Base-by-base conservation (phyloP, 176 grass and related monocot species). In the Tuctoria greenei region DNA sequence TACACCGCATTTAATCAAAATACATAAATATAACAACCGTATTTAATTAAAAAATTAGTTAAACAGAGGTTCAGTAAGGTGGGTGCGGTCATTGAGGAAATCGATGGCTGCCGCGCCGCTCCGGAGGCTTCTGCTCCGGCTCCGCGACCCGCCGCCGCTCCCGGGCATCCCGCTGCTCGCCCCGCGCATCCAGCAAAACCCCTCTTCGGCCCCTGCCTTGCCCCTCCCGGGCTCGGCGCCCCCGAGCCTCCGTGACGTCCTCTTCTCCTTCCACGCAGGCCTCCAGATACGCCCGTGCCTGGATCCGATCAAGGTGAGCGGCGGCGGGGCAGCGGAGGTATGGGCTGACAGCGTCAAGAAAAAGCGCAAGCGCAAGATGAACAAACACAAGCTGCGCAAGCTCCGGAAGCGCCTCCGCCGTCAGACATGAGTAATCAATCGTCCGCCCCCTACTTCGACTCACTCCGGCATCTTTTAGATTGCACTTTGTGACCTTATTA, bases 271-370 rank as follows among this genome's bases (percentile, higher is more conserved):
- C 84, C 86, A 76, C 59, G 73, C 84, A 31, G 81, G 64, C 11
- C 38, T 75, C 31, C 71, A 88, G 38, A 55, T 61, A 52, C 49
- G 52, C 81, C 82, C 73, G 18, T 84, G 75, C 31, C 77, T 82
- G 17, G 75, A 71, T 41, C 86, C 61, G 55, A 42, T 17, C 35
- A 47, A 18, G 1, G 70, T 16, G 15, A 38, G 27, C 17, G 83
- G 82, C 5, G 83, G 82, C 5, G 77, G 31, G 0, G 64, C 8
- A 6, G 20, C 78, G 24, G 81, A 83, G 67, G 79, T 97, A 77
- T 89, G 94, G 86, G 94, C 94, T 4, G 94, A 97, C 70, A 97
- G 94, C 84, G 94, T 97, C 54, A 97, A 97, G 88, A 97, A 97
- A 88, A 97, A 93, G 91, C 84, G 94, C 13, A 97, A 93, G 91